Evolutionary conservation across 805 yeast genomes (phyloP), one percentile per base, ranked within the genome.

Genomic region (Myxozyma melibiosi): DNA sequence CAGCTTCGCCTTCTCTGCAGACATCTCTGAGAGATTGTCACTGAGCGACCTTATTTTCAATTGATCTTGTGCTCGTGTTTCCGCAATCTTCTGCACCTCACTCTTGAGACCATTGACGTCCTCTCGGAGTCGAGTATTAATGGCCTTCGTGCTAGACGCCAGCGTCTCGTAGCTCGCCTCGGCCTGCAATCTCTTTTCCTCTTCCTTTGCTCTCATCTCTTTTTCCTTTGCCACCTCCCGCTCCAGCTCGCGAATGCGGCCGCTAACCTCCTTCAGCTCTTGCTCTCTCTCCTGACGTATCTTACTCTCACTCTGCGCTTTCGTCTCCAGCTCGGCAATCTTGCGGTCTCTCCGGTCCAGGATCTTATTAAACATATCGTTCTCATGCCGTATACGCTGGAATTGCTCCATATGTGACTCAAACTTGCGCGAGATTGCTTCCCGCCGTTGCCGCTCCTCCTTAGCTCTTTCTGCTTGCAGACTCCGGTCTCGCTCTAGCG

Each of bases 291-390:
- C 35, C 6, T 24, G n/a, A 22, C 46, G 39, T 22, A 27, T 28
- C 20, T 48, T 45, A 16, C 25, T 30, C 33, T 51, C 63, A 7
- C 9, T 20, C 35, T 37, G 24, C 4, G 79, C 70, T 62, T 82
- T 83, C 39, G 72, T 74, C 68, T 89, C 96, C 65, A 88, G 72
- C 63, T 86, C 92, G 30, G 74, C 66, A 25, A 87, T 79, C 51
- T 88, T 75, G 50, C 91, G 76, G 65, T 86, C 90, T 66, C 87
- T 86, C 51, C 95, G 75, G 60, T 80, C 82, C 57, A 88, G 72
- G 61, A 87, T 73, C 0, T 90, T 83, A 65, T 80, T 84, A 41
- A 86, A 76, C 74, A 85, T 85, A 62, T 87, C 90, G 65, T 85
- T 85, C 66, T 89, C 92, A 69, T 86, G 91, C 70, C 85, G 85